Base-by-base conservation (phyloP, 2,329 filamentous ascomycete genomes). In the Cladosporium sp. region DNA sequence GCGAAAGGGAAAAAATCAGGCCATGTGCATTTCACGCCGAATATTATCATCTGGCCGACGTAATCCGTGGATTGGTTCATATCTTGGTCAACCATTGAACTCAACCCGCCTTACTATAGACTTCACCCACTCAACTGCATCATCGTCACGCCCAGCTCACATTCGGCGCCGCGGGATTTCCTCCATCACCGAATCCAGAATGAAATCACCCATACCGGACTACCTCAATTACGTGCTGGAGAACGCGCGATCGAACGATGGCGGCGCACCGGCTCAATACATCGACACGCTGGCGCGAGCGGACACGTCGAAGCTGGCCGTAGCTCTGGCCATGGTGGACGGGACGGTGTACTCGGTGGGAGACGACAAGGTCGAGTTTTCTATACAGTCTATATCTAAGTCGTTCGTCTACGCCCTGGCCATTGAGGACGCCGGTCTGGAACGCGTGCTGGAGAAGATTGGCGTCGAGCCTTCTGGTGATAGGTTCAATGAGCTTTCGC, bases 381-480 rank as follows among this genome's bases (percentile, higher is more conserved):
- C 69, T 1, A 72, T 72, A 29, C 68, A 72, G 48, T 71, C 68
- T 56, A 72, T 72, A 44, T 69, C 69, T 11, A 72, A 72, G 39
- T 62, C 68, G 1, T 71, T 72, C 44, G 68, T 71, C 22, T 72
- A 72, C 52, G 68, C 69, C 1, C 53, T 72, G 3, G 69, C 69
- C 8, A 72, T 72, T 30, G 67, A 70, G 42, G 69, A 72, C 43
- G 58, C 61, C 1, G 69, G 69, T 0, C 50, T 72, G 15, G 53
- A 60, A 0, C 54, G 53, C n/a, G 69, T 72, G 0, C 47, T 71
- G 38, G 61, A 67, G 48, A 71, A 69, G 51, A 70, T 72, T 15
- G 69, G 68, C 43, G 69, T 72, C 2, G 69, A 72, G 55, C 69
- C 69, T 1, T 70, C 69, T 0, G 69, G 69, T n/a, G 67, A 71